These are phyloP conservation scores for Torrubiella hemipterigena DNA, from an alignment of 2,329 filamentous ascomycete species.

Conservation along the genomic window DNA sequence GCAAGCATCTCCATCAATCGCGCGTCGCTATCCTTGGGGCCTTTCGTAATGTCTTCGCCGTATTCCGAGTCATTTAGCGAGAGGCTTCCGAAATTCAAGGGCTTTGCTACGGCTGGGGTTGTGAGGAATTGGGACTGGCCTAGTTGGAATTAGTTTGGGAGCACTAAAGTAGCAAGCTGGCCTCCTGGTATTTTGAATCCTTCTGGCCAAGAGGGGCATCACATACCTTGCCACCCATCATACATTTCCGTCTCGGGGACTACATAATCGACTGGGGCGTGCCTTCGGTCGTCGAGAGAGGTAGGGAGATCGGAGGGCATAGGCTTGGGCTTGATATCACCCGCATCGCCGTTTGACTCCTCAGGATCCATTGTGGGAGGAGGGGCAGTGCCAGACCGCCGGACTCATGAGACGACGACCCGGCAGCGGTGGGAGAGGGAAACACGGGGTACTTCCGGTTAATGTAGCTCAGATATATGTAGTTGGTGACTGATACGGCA, in stretches of 20 bases:
- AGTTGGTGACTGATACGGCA: background rate
- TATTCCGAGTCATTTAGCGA: slow-evolving; percentile 72
- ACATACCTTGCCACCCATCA: slow-evolving; percentile 86
- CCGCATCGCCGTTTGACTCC: slow-evolving; percentile 30
- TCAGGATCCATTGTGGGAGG: slow-evolving; percentile 46
- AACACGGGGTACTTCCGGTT: slow-evolving; percentile 1
- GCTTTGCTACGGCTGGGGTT: slow-evolving; percentile 71
- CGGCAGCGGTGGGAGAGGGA: slow-evolving; percentile 1
- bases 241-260: slow-evolving; percentile 90
- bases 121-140: slow-evolving; percentile 94
- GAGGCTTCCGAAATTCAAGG: slow-evolving; percentile 70
- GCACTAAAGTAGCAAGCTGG: no score
- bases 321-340: slow-evolving; percentile 29
- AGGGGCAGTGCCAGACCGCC: slow-evolving; percentile 22
- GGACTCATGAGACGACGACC: slow-evolving; percentile 19
- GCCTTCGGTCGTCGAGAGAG: slow-evolving; percentile 78
- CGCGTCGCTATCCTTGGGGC: slow-evolving; percentile 63
- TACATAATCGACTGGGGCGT: slow-evolving; percentile 48
- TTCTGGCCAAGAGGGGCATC: slow-evolving; percentile 1
- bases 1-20: slow-evolving; percentile 93
- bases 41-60: slow-evolving; percentile 44
- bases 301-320: slow-evolving; percentile 81
- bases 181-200: no score
- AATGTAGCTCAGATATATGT: background rate
- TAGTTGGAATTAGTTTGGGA: slow-evolving; percentile 28